phyloP scores from a whole-genome alignment of 495 filamentous ascomycete species.

The Parathielavia hyrcaniae region DNA sequence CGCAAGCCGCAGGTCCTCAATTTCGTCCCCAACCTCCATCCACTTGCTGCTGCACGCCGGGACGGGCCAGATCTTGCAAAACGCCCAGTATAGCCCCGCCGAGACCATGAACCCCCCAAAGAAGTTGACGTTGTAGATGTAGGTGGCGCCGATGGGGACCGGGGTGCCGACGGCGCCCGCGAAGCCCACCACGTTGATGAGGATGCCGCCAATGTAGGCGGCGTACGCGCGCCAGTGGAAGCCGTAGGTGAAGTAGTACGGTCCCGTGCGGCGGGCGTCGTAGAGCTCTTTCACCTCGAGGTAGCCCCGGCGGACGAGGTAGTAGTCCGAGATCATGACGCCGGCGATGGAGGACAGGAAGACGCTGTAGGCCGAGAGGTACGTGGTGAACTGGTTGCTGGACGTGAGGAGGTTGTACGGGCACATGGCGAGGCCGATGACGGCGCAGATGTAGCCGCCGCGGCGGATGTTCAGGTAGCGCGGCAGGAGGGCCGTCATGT shows the following conservation, averaged over 20 bases:
- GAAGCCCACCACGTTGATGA: constrained; percentile 92
- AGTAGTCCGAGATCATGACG: constrained; percentile 87
- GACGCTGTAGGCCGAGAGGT: constrained; percentile 90
- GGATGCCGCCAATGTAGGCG: constrained; percentile 77
- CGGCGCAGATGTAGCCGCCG: constrained; percentile 83
- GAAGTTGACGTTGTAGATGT: constrained; percentile 88
- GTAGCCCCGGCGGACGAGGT: constrained; percentile 78
- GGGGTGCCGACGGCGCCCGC: constrained; percentile 66
- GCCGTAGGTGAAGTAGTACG: constrained; percentile 69
- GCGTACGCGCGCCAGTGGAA: constrained; percentile 78
- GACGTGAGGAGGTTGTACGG: constrained; percentile 75
- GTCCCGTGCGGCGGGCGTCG: constrained; percentile 56
- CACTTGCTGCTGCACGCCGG: constrained; percentile 68
- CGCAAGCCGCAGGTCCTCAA: constrained; percentile 46
- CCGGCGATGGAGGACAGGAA: constrained; percentile 91
- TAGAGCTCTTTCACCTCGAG: constrained; percentile 75
- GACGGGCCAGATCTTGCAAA: constrained; percentile 65
- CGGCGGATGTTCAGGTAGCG: constrained; percentile 83
- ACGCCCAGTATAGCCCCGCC: constrained; percentile 55
- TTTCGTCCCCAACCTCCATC: constrained; percentile 74
- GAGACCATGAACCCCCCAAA: constrained; percentile 78
- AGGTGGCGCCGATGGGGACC: constrained; percentile 69
- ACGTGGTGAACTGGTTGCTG: constrained; percentile 89
- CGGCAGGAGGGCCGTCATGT: constrained; percentile 85
- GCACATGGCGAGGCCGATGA: constrained; percentile 79